Percentiles rank a stretch among this genome's conserved stretches.
Evolutionary conservation across 2,329 filamentous ascomycete species (phyloP).

Genomic region (Eurotiales sp.): DNA sequence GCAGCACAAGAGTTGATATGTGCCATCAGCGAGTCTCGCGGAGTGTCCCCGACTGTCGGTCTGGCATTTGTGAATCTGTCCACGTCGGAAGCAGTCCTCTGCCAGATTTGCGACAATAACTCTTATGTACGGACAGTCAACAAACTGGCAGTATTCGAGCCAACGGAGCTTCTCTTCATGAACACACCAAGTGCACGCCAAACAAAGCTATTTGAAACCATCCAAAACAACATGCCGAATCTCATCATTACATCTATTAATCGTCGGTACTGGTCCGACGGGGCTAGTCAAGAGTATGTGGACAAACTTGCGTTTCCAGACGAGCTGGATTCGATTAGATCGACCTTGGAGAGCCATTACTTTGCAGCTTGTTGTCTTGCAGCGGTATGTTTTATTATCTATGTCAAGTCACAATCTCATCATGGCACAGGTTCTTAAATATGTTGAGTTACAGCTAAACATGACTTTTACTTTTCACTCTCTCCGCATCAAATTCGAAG

Average conservation of each 20-base stretch:
- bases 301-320: conserved; percentile 73
- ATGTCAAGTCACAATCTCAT: conserved; percentile 15
- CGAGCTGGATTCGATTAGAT: conserved; percentile 75
- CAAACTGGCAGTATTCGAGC: conserved; percentile 77
- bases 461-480: conserved; percentile 73
- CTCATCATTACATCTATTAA: conserved; percentile 64
- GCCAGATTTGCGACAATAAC: conserved; percentile 89
- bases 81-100: conserved; percentile 78
- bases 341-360: conserved; percentile 76
- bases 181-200: conserved; percentile 65
- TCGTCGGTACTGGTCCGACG: conserved; percentile 79
- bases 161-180: conserved; percentile 75
- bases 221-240: conserved; percentile 67
- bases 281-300: conserved; percentile 71
- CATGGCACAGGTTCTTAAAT: conserved; percentile 66
- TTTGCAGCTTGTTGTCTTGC: conserved; percentile 82
- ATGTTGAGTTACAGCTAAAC: conserved; percentile 66
- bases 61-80: conserved; percentile 83
- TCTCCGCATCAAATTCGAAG: conserved; percentile 79
- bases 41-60: conserved; percentile 77
- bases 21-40: conserved; percentile 82
- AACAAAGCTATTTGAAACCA: conserved; percentile 69
- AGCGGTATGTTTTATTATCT: conserved; percentile 59
- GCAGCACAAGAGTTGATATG: conserved; percentile 74
- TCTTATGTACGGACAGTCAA: conserved; percentile 86